Evolutionary conservation across 2,329 filamentous ascomycete genomes (phyloP), one percentile per base, ranked within the genome.

Genomic region (Aspergillus fructus): DNA sequence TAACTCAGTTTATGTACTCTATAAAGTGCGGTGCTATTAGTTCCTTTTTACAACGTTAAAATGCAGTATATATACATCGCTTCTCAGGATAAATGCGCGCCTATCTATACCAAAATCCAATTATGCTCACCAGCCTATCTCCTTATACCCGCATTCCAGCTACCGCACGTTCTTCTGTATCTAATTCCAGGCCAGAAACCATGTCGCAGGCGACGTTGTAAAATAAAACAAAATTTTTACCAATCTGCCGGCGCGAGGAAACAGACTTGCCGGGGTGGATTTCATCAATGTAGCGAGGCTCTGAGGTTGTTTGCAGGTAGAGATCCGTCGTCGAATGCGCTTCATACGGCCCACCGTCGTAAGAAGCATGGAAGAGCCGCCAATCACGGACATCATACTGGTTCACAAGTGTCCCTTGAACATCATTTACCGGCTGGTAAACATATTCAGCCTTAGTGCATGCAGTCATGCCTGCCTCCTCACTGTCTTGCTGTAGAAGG

Each of bases 171-270:
- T 33, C 11, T 21, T 12, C 27, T 24, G 17, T 23, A 17, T 12
- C 11, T 34, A 46, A 19, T 23, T 72, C 67, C 42, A 75, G 56
- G 53, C 71, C 62, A 58, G 76, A 76, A 23, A 74, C 73, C 65
- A 77, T 65, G 11, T 68, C 63, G 55, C 74, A 77, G 15, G 74
- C 71, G 12, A 68, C 59, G 5, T 59, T 67, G 49, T 76, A 76
- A 48, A 77, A 75, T 0, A 67, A 67, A 52, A 70, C 62, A 52
- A 76, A 76, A 11, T 68, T 59, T 45, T 67, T 24, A 23, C 15
- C 58, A 37, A 68, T 53, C 34, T 62, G 43, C 55, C 8, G 49
- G 53, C n/a, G 59, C 54, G 17, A 40, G 11, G 52, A 40, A 23
- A 49, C 40, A 11, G 49, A 30, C 27, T 30, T 30, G 27, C 27